A percentile compares a stretch with the other conserved stretches of the same genome.
Conservation (phyloP, 352 stramenopile genomes). For the Globisporangium uncinulatum region DNA sequence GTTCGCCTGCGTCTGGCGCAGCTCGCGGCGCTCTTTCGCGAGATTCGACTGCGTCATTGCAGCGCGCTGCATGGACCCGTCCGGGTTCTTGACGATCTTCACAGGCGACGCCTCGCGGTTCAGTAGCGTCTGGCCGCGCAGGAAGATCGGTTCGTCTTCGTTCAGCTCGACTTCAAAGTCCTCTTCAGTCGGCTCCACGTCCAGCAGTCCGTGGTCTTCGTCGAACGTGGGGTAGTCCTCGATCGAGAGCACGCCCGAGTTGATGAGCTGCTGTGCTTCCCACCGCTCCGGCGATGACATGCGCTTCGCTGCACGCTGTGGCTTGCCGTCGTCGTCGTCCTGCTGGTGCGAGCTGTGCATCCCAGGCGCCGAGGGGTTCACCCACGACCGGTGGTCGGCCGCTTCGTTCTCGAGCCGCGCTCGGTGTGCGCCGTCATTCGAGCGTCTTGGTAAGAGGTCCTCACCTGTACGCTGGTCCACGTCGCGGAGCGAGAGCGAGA, state of each 20-base stretch:
- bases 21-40: conserved; percentile 96
- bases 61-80: conserved; percentile 96
- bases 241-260: conserved; percentile 96
- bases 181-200: conserved; percentile 78
- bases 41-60: conserved; percentile 96
- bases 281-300: conserved; percentile 96
- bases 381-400: conserved; percentile 66
- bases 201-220: conserved; percentile 88
- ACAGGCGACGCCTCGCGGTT: conserved; percentile 92
- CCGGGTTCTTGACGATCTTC: conserved; percentile 99
- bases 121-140: conserved; percentile 92
- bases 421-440: conserved; percentile 45
- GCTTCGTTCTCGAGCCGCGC: conserved; percentile 42
- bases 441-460: conserved; percentile 93
- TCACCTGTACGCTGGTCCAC: conserved; percentile 94
- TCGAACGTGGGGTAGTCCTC: conserved; percentile 98
- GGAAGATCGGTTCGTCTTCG: conserved; percentile 96
- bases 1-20: conserved; percentile 96
- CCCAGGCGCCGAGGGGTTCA: conserved; percentile 80
- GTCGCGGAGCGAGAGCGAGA: conserved; percentile 96
- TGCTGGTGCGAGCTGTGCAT: conserved; percentile 59
- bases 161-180: conserved; percentile 95
- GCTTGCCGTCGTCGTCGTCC: conserved; percentile 66
- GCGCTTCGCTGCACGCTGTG: conserved; percentile 75
- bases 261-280: conserved; percentile 97